Base-by-base conservation (phyloP, 2,329 filamentous ascomycete genomes). In the Pseudovirgaria hyperparasitica region DNA sequence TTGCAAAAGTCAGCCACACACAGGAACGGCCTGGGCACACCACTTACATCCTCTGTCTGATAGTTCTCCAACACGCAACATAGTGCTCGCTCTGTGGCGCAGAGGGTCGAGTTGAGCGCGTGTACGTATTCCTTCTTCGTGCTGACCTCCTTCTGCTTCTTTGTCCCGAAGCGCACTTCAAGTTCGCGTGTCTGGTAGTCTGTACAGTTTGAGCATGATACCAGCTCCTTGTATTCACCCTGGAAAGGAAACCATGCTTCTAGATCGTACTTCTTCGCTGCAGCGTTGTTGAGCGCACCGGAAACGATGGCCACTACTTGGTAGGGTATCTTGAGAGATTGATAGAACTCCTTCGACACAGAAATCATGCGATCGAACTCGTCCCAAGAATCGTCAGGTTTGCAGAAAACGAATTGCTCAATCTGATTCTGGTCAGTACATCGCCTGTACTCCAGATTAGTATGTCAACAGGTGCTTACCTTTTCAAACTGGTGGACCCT, bases 401-500 rank as follows among this genome's bases (percentile, higher is more conserved):
- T 15, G 48, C 52, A 37, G 79, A 79, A 65, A 33, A 82, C 61
- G 48, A 84, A 87, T 60, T 85, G 81, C 48, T 86, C 79, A 28
- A 82, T 71, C 73, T 50, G 57, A 43, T 28, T 13, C 11, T 16
- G 53, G 37, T 33, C 53, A 52, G 23, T 52, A 49, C 35, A 51
- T 48, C 4, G 52, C 43, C 40, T 25, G 26, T 8, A 16, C 23
- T 16, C 9, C 23, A 27, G 9, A 12, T 37, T n/a, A n/a, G n/a
- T n/a, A n/a, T n/a, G n/a, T n/a, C n/a, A n/a, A n/a, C n/a, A n/a
- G n/a, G n/a, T n/a, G n/a, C n/a, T n/a, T n/a, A 73, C 76, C 70
- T 92, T 94, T 56, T 96, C 87, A 47, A 96, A 98, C 55, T 98
- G 87, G 55, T 98, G 90, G 16, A 96, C 86, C 38, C 90, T 78